These are phyloP conservation scores for Neoscytalidium dimidiatum DNA, from an alignment of 2,329 filamentous ascomycete genomes.

Conservation along the genomic window DNA sequence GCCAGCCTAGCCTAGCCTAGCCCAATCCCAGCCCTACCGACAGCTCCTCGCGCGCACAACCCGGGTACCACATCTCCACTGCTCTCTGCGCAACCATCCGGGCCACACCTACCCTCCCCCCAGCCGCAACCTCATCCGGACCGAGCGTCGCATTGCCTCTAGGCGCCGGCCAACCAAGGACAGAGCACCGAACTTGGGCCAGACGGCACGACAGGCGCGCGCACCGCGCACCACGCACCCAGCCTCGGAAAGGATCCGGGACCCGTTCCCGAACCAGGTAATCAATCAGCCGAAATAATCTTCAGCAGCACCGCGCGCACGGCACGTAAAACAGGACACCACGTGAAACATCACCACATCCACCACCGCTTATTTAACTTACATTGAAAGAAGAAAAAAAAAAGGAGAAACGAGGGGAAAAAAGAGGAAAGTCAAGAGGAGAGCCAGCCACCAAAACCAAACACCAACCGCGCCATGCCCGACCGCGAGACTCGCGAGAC, in stretches of 20 bases:
- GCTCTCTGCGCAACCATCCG: too few species aligned
- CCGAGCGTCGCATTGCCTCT: too few species aligned
- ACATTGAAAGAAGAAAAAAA: background rate
- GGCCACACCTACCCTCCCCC: background rate
- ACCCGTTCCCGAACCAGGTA: background rate
- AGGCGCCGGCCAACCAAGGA: background rate
- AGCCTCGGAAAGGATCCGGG: background rate
- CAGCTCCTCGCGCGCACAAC: too few species aligned
- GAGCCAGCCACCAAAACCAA: background rate
- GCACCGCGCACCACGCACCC: too few species aligned
- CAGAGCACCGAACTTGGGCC: background rate
- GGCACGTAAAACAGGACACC: background rate
- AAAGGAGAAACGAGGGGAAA: background rate
- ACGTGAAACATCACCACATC: too few species aligned
- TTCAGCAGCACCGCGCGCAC: background rate
- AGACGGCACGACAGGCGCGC: too few species aligned
- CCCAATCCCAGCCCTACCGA: too few species aligned
- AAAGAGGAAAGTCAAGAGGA: background rate
- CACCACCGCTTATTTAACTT: background rate
- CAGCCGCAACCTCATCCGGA: background rate
- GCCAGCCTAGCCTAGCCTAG: too few species aligned
- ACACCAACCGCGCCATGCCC: background rate
- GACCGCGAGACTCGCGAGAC: conserved; percentile 7
- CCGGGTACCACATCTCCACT: too few species aligned
- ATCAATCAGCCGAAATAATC: too few species aligned